phyloP scores from a whole-genome alignment of 805 yeast species.

The Schizosaccharomyces cryophilus region DNA sequence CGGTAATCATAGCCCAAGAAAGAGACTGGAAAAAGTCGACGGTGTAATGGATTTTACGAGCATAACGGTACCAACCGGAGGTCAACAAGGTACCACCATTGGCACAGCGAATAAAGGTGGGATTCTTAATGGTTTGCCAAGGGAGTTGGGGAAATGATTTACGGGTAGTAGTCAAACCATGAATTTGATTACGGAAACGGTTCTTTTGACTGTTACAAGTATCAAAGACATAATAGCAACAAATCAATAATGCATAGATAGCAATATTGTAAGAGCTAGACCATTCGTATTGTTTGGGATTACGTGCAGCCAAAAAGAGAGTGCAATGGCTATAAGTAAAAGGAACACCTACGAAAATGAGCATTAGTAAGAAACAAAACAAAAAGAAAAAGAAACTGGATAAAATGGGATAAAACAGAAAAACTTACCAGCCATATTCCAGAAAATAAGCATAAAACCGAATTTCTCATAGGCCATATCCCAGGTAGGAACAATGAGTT shows the following conservation, averaged over 20 bases:
- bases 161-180: slow-evolving; percentile 56
- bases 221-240: slow-evolving; percentile 80
- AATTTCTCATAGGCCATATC: slow-evolving; percentile 98
- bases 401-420: too few relatives aligned
- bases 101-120: slow-evolving; percentile 60
- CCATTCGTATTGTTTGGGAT: slow-evolving; percentile 65
- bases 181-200: slow-evolving; percentile 47
- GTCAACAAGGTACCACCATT: slow-evolving; percentile 66
- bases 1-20: slow-evolving; percentile 83
- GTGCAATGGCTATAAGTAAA: slow-evolving; percentile 93
- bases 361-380: neutral
- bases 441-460: slow-evolving; percentile 95
- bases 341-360: slow-evolving; percentile 30
- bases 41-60: slow-evolving; percentile 85
- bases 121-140: slow-evolving; percentile 55
- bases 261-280: slow-evolving; percentile 32
- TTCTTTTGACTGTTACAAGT: slow-evolving; percentile 89
- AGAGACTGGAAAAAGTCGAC: slow-evolving; percentile 76
- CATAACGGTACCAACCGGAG: slow-evolving; percentile 86
- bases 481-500: slow-evolving; percentile 92
- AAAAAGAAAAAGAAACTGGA: neutral
- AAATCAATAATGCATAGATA: slow-evolving; percentile 30
- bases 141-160: slow-evolving; percentile 89
- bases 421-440: slow-evolving; percentile 76
- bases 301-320: slow-evolving; percentile 54